Evolutionary conservation across 768 basidiomycete genomes (phyloP), one percentile per base, ranked within the genome.

Genomic region (Trichaptum fuscoviolaceum): DNA sequence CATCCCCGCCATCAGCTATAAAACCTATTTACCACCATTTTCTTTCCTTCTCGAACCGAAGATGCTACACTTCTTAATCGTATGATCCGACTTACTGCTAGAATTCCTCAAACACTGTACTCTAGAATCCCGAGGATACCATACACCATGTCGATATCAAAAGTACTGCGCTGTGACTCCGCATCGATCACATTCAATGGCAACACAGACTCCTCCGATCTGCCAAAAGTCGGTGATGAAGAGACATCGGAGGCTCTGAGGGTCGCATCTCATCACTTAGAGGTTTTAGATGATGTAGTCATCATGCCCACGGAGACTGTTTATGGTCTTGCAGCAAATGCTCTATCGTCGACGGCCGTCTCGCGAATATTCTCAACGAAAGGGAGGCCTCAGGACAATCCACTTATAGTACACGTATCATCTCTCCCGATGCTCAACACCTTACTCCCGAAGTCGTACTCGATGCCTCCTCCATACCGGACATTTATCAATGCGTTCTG

Each of bases 391-490:
- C 79, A 91, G 4, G 97, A 99, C 77, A 99, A 99, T 76, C 97
- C 97, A 1, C 84, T 99, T 64, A 99, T 99, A 81, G 92, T 98
- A 26, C 97, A 99, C 77, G 87, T 99, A 67, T 94, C 94, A 8
- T 95, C 93, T 0, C 77, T 83, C 24, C 71, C 81, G 52, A 99
- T 99, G 97, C 86, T 99, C 18, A 76, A 77, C 15, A 78, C 85
- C 6, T 82, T 97, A 67, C 83, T 97, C 9, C 94, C 95, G 0
- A 74, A 83, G 15, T 75, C 76, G 63, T 95, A 90, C 73, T 71
- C 70, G 17, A 76, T 92, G 8, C 84, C 95, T 0, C 74, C 69
- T 17, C 78, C 89, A 8, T 98, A 98, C 76, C 77, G 85, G 64
- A 79, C 80, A 1, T 80, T 99, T 60, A 95, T 97, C 71, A 79